These are phyloP conservation scores for Canna indica DNA, from an alignment of 176 grass and related monocot genomes.

Conservation along the genomic window DNA sequence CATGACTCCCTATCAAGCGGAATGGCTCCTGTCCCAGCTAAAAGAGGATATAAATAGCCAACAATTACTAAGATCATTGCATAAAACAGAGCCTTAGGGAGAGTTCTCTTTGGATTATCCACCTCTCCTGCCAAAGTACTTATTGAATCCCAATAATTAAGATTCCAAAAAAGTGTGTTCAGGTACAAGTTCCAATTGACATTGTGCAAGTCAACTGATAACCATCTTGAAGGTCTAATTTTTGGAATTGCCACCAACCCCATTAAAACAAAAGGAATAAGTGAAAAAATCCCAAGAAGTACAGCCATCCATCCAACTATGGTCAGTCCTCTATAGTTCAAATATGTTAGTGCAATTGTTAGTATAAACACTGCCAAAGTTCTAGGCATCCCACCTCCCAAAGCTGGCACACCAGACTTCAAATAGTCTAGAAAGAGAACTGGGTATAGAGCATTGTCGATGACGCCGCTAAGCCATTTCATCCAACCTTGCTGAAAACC, in stretches of 20 bases:
- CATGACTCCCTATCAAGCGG: conserved; percentile 33
- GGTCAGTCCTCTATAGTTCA: conserved; percentile 53
- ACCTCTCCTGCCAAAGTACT: conserved; percentile 43
- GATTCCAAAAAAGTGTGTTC: conserved; percentile 44
- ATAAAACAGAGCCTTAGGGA: conserved; percentile 22
- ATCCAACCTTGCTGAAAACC: conserved; percentile 61
- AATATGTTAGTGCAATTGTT: conserved; percentile 34
- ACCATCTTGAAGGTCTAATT: conserved; percentile 29
- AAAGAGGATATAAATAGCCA: conserved; percentile 59
- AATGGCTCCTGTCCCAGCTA: conserved; percentile 47
- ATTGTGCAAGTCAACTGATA: conserved; percentile 15
- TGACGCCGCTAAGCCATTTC: conserved; percentile 55
- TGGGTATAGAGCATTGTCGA: conserved; percentile 60
- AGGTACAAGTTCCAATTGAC: conserved; percentile 37
- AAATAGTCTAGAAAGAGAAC: conserved; percentile 63
- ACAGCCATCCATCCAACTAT: conserved; percentile 63
- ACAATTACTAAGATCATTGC: conserved; percentile 38
- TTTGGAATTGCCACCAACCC: conserved; percentile 20
- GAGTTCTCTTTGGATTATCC: conserved; percentile 24
- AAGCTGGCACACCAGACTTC: conserved; percentile 28
- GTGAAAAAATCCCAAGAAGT: conserved; percentile 39
- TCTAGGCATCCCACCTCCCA: conserved; percentile 25
- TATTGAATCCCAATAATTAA: conserved; percentile 41
- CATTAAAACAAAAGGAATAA: conserved; percentile 35
- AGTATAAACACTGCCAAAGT: conserved; percentile 34